Percentiles rank a stretch among this genome's conserved stretches.
Evolutionary conservation across 805 yeast species (phyloP).

Genomic region (Saturnispora gosingensis): DNA sequence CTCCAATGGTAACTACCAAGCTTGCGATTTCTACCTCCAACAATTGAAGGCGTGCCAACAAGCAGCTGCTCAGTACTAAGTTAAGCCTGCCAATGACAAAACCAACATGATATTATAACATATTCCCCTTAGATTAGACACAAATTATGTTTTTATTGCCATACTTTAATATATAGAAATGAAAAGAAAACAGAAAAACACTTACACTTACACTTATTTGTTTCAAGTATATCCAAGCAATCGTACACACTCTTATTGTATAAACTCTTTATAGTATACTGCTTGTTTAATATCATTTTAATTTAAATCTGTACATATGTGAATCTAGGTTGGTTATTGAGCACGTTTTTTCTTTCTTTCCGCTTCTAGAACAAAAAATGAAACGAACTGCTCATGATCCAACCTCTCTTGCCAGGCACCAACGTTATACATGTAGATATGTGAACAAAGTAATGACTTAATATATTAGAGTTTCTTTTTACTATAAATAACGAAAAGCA

Average conservation of each 20-base stretch:
- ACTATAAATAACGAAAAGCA: background rate
- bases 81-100: background rate
- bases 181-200: background rate
- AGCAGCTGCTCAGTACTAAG: slow-evolving; percentile 73
- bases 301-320: background rate
- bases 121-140: background rate
- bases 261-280: background rate
- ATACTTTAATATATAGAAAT: too few relatives aligned
- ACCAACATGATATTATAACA: background rate
- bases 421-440: too few relatives aligned
- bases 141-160: background rate
- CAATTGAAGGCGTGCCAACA: slow-evolving; percentile 97
- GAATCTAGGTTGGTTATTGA: background rate
- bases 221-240: background rate
- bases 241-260: background rate
- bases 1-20: slow-evolving; percentile 91
- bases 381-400: background rate
- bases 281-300: background rate
- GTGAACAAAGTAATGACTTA: background rate
- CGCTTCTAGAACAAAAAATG: background rate
- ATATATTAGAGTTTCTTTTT: background rate
- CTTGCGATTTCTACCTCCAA: slow-evolving; percentile 93
- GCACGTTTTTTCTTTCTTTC: background rate
- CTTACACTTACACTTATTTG: background rate
- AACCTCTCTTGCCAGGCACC: too few relatives aligned